Conservation (phyloP, 805 yeast species). For the Lipomyces spencermartinsiae region DNA sequence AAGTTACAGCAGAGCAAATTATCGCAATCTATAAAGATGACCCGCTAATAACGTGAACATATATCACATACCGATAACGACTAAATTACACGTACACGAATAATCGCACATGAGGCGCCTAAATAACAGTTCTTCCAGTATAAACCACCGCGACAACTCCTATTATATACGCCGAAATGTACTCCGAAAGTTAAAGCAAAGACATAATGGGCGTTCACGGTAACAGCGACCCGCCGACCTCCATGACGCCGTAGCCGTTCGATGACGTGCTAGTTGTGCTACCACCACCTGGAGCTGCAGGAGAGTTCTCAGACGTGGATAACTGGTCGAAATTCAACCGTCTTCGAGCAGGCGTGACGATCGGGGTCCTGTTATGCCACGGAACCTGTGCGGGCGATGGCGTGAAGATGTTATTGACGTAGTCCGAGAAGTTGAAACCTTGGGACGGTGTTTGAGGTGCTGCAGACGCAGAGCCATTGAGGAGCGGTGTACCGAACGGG, state of each 20-base stretch:
- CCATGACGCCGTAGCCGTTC: conserved; percentile 16
- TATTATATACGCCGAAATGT: background rate
- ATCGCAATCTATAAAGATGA: background rate
- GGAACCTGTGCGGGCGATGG: conserved; percentile 47
- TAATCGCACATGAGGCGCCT: background rate
- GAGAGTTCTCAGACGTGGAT: conserved; percentile 4
- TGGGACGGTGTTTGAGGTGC: conserved; percentile 49
- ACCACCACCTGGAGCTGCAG: background rate
- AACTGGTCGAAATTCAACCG: conserved; percentile 41
- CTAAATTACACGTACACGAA: background rate
- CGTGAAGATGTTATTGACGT: conserved; percentile 66
- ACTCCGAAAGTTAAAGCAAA: background rate
- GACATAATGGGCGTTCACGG: conserved; percentile 6
- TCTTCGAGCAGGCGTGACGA: conserved; percentile 32
- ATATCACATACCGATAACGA: background rate
- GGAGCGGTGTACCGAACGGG: conserved; percentile 40
- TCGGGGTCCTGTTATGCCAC: conserved; percentile 36
- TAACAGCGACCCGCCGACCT: conserved; percentile 25
- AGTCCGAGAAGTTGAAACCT: conserved; percentile 78
- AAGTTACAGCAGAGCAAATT: background rate
- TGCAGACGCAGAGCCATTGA: conserved; percentile 28
- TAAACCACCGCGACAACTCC: background rate
- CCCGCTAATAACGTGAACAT: background rate
- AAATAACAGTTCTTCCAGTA: background rate
- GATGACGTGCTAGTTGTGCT: background rate